Percentiles rank a stretch among this genome's conserved stretches.
Evolutionary conservation across 202 grass and related monocot genomes (phyloP).

Genomic region (Carex arenaria): DNA sequence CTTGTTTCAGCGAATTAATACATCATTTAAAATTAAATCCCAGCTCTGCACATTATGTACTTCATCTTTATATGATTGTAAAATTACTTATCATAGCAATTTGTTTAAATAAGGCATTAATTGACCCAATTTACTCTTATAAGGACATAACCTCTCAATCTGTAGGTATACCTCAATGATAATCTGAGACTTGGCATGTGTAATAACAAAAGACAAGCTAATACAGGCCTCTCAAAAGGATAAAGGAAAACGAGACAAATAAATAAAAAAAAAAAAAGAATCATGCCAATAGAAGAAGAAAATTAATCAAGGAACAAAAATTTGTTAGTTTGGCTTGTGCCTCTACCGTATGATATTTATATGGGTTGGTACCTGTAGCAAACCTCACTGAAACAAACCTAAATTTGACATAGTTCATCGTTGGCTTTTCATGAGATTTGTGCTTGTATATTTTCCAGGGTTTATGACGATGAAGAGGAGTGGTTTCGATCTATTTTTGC

Average conservation of each 20-base stretch:
- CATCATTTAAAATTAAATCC: background rate
- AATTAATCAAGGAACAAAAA: background rate
- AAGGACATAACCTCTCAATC: background rate
- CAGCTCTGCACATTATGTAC: background rate
- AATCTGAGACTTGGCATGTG: background rate
- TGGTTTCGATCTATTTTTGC: conserved; percentile 81
- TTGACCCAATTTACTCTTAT: background rate
- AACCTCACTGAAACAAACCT: background rate
- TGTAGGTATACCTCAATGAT: background rate
- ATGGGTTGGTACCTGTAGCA: background rate
- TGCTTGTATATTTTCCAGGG: conserved; percentile 31
- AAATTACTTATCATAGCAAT: background rate
- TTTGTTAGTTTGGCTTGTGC: background rate
- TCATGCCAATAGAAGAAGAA: background rate
- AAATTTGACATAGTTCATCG: background rate
- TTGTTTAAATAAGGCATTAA: background rate
- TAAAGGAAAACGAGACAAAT: background rate
- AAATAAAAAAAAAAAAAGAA: background rate
- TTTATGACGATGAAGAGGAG: conserved; percentile 78
- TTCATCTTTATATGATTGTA: background rate
- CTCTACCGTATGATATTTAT: background rate
- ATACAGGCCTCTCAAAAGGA: background rate
- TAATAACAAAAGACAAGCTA: background rate
- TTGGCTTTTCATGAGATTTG: background rate
- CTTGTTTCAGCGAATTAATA: background rate